phyloP scores from a whole-genome alignment of 768 basidiomycete species.

The Trametes elegans region DNA sequence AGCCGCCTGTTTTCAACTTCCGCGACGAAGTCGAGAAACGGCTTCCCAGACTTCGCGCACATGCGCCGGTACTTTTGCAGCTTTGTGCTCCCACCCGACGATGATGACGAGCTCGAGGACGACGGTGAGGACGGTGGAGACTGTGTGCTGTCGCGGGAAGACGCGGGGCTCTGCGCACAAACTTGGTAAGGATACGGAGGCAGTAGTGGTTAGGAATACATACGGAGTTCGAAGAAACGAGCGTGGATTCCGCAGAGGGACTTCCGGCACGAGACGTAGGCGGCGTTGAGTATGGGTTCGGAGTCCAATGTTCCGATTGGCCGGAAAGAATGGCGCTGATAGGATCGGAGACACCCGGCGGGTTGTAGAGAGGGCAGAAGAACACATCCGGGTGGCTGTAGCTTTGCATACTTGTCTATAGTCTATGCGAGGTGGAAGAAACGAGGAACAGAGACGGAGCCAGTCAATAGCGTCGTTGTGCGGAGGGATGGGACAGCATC shows the following conservation, averaged over 20 bases:
- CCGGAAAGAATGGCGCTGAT: slow-evolving; percentile 5
- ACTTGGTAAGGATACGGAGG: neutral
- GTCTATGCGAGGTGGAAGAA: neutral
- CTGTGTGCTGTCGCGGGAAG: slow-evolving; percentile 1
- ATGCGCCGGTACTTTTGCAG: slow-evolving; percentile 13
- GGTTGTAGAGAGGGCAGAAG: slow-evolving; percentile 19
- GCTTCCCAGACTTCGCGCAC: slow-evolving; percentile 9
- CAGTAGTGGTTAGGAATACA: neutral
- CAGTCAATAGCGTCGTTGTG: neutral
- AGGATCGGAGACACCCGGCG: slow-evolving; percentile 13
- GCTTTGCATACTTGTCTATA: slow-evolving; percentile 11
- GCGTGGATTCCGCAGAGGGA: no score
- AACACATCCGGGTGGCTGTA: slow-evolving; percentile 18
- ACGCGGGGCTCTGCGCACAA: neutral
- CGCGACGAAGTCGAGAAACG: slow-evolving; percentile 17
- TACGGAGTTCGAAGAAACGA: slow-evolving; percentile 7
- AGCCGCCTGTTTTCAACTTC: slow-evolving; percentile 13
- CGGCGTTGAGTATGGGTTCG: neutral
- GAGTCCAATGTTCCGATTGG: slow-evolving; percentile 2
- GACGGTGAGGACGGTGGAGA: neutral
- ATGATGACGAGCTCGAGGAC: neutral
- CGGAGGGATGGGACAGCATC: neutral
- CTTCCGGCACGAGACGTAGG: neutral
- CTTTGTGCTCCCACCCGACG: neutral
- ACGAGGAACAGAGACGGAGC: neutral